phyloP scores from a whole-genome alignment of 73 alveolate species.

The Paramecium pentaurelia region DNA sequence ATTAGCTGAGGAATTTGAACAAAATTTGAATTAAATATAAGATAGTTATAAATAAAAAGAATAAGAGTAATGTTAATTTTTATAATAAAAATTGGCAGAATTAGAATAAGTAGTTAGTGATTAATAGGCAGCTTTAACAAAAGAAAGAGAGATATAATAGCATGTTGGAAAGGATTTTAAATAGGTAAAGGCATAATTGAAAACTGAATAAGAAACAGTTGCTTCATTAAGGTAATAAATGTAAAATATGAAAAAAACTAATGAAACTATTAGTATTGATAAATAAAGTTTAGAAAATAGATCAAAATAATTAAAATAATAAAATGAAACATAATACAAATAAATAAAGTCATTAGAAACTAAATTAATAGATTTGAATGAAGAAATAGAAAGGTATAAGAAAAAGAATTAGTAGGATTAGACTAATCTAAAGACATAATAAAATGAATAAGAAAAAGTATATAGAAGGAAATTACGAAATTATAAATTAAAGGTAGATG shows the following conservation, averaged over 20 bases:
- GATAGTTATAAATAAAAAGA: slow-evolving; percentile 4
- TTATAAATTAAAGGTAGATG: neutral
- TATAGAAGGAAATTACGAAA: neutral
- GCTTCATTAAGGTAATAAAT: neutral
- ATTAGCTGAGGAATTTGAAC: neutral
- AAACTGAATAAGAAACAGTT: neutral
- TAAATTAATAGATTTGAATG: neutral
- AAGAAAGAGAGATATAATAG: neutral
- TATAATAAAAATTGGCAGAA: neutral
- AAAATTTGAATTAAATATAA: slow-evolving; percentile 15
- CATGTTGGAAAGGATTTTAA: neutral
- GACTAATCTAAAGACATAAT: neutral
- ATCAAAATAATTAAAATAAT: neutral
- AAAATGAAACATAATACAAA: neutral
- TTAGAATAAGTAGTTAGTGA: neutral
- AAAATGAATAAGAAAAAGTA: neutral
- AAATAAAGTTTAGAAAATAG: neutral
- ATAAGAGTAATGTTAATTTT: neutral
- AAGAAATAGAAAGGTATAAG: neutral
- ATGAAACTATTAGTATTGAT: neutral
- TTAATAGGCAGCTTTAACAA: neutral
- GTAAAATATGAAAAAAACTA: neutral
- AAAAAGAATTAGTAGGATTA: neutral
- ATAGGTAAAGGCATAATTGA: neutral
- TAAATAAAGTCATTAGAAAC: neutral